A percentile compares a stretch with the other conserved stretches of the same genome.
phyloP scores from a whole-genome alignment of 1,284 basidiomycete genomes.

The Sporisorium exsertum region DNA sequence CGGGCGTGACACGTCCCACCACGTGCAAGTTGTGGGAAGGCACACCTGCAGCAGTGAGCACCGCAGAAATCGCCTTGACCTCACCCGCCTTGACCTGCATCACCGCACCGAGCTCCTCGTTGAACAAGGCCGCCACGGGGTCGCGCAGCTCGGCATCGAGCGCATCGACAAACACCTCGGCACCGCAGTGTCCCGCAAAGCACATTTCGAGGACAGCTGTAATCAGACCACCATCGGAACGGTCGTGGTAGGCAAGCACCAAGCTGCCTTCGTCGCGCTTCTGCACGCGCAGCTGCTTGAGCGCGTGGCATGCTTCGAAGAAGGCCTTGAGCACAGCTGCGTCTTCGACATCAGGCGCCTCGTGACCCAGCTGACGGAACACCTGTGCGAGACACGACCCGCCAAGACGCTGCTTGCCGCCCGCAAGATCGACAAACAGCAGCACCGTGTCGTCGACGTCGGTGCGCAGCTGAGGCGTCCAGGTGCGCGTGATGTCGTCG shows the following conservation, averaged over 20 bases:
- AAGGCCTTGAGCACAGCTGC: conserved; percentile 82
- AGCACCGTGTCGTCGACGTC: conserved; percentile 76
- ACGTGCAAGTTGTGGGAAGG: conserved; percentile 79
- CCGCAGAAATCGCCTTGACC: conserved; percentile 74
- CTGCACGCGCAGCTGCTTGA: conserved; percentile 72
- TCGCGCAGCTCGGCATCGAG: conserved; percentile 70
- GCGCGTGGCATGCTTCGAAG: conserved; percentile 79
- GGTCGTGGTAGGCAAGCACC: conserved; percentile 95
- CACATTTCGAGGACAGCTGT: conserved; percentile 94
- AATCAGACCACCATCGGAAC: conserved; percentile 95
- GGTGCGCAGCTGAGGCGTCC: conserved; percentile 87
- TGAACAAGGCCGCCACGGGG: conserved; percentile 81
- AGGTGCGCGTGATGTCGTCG: conserved; percentile 81
- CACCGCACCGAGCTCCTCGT: conserved; percentile 95
- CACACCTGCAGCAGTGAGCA: conserved; percentile 80
- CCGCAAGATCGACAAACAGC: conserved; percentile 89
- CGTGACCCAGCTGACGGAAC: conserved; percentile 90
- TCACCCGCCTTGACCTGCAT: conserved; percentile 82
- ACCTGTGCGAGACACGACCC: conserved; percentile 96
- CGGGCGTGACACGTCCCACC: conserved; percentile 74
- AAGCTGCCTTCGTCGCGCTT: conserved; percentile 73
- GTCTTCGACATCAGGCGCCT: conserved; percentile 88
- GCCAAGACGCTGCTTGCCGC: conserved; percentile 85
- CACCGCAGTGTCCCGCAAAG: conserved; percentile 88
- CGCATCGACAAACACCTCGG: conserved; percentile 77